Evolutionary conservation across 352 stramenopile species (phyloP), one percentile per base, ranked within the genome.

Genomic region (Pythium insidiosum): DNA sequence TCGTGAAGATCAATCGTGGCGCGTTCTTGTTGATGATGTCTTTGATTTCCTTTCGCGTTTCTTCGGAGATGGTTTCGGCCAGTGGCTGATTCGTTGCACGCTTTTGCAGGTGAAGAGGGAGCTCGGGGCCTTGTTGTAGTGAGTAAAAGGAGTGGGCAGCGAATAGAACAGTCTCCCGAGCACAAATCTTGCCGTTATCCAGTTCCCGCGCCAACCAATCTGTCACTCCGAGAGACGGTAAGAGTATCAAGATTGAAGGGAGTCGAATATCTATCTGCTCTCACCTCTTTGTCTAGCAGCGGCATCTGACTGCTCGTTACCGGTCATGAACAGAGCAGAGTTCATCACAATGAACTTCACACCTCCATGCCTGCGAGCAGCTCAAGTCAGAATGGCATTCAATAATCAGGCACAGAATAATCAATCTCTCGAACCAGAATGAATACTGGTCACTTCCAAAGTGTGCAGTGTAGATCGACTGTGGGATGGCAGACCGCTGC

Each of bases 331-430:
- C 23, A 83, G 34, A 2, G 66, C 58, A 6, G 77, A 81, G 36
- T 93, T 86, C 24, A 73, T 34, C 15, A 90, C 75, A 24, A 93
- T 82, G 35, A 67, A 87, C 43, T 90, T 93, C 47, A 87, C 72
- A 6, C 76, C 80, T 12, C 75, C 75, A 34, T 74, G 68, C 79
- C 79, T 92, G 31, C 7, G 13, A 33, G 10, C 23, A 21, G n/a
- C n/a, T n/a, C 33, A 16, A 19, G 24, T 34, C 2, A 41, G 1
- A 4, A 18, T 5, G 12, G 6, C 20, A 29, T 24, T n/a, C n/a
- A n/a, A n/a, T n/a, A n/a, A n/a, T n/a, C n/a, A n/a, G n/a, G n/a
- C n/a, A n/a, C n/a, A n/a, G n/a, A n/a, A n/a, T n/a, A n/a, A n/a
- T n/a, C n/a, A n/a, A n/a, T n/a, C n/a, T n/a, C n/a, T n/a, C 50